Evolutionary conservation across 805 yeast species (phyloP), one percentile per base, ranked within the genome.

Genomic region (Spathaspora girioi): DNA sequence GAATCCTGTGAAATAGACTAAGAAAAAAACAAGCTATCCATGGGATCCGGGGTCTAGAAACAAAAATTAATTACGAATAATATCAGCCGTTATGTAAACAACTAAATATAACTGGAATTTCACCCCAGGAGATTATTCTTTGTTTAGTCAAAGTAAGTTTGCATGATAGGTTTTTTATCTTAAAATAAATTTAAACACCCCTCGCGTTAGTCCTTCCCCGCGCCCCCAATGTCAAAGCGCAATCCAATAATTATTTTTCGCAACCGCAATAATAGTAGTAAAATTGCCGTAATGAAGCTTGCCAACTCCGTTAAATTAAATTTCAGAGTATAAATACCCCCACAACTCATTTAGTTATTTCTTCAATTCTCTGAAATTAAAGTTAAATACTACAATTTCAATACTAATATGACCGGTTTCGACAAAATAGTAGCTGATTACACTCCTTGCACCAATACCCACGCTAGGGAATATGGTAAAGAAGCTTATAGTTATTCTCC

Each of bases 371-470:
- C 17, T 35, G 3, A 6, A 14, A 35, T 14, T 11, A 14, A 32
- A 12, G 5, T 35, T 15, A 35, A 31, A 11, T 11, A 31, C 35
- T 31, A 35, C n/a, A 42, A 40, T 19, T 40, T 17, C 27, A 42
- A 10, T 12, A 42, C 43, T 23, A 42, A 10, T 12, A 42, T 42
- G 44, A 3, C 26, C 15, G 26, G 29, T 42, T 42, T 23, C 9
- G 29, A 42, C 5, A 23, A 42, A 23, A 42, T 45, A 35, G 40
- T 35, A 35, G 40, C 40, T 35, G 40, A 45, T 35, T 45, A 45
- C 19, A 18, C 20, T 31, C 29, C 47, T 12, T 31, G 40, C 26
- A 45, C 15, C 11, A 19, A 15, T n/a, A 18, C 11, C 5, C 23
- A 42, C 9, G 17, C 14, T 15, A 38, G 10, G 4, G 23, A 31